Percentiles rank a stretch among this genome's conserved stretches.
Evolutionary conservation across 2,329 filamentous ascomycete genomes (phyloP).

Genomic region (Aurifilum marmelostoma): DNA sequence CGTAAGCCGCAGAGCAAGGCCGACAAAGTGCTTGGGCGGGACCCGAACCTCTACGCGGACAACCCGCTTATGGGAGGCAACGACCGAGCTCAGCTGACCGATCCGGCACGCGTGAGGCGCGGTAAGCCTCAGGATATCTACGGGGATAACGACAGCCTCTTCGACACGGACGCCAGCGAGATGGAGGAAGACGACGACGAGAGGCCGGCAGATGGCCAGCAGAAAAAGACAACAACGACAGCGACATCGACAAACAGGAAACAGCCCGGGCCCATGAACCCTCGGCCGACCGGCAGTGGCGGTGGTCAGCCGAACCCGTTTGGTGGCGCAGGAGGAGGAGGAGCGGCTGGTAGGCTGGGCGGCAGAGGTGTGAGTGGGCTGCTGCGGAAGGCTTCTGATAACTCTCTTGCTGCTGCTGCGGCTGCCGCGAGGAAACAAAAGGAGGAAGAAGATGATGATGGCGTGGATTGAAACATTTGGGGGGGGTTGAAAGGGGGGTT

Average conservation of each 20-base stretch:
- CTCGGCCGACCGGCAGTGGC: constrained; percentile 48
- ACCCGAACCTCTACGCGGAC: constrained; percentile 59
- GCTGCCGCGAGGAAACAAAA: constrained; percentile 36
- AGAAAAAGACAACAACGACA: constrained; percentile 32
- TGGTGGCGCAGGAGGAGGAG: constrained; percentile 42
- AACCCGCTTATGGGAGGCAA: constrained; percentile 39
- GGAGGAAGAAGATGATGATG: constrained; percentile 34
- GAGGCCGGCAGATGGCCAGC: constrained; percentile 34
- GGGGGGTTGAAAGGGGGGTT: neutral
- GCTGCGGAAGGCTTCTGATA: constrained; percentile 40
- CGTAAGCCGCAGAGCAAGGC: constrained; percentile 56
- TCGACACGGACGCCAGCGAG: constrained; percentile 36
- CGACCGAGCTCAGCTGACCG: constrained; percentile 53
- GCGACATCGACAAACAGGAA: constrained; percentile 38
- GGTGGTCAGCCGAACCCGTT: constrained; percentile 53
- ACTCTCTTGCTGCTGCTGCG: constrained; percentile 26
- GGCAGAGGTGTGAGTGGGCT: constrained; percentile 47
- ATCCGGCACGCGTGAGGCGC: constrained; percentile 46
- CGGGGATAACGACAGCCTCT: constrained; percentile 38
- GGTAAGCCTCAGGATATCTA: constrained; percentile 38
- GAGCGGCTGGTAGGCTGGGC: constrained; percentile 33
- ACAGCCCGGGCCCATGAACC: constrained; percentile 42
- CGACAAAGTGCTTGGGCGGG: constrained; percentile 60
- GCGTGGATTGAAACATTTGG: constrained; percentile 33
- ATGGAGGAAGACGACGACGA: constrained; percentile 39